Base-by-base conservation (phyloP, 148 eudicot genomes). In the Silene latifolia region DNA sequence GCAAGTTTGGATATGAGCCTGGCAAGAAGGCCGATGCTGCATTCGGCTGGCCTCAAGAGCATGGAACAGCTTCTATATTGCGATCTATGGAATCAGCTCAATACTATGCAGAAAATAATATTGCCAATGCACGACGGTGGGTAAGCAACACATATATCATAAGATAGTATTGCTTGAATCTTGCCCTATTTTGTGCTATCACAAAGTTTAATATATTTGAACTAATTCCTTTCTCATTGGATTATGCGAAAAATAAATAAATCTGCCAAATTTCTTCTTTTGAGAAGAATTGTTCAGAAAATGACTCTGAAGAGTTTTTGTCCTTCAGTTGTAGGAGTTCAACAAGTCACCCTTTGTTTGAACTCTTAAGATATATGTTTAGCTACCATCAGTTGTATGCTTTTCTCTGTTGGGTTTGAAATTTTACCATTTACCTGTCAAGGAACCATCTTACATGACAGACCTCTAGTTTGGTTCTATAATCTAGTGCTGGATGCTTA, bases 81-180 rank as follows among this genome's bases (percentile, higher is more conserved):
- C 88, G 98, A 51, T 94, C 98, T 15, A 94, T 94, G 98, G 98
- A 94, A 80, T 88, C 98, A 57, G 75, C 98, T 71, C 88, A 90
- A 42, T 94, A 94, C 80, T 94, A 91, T 77, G 69, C 88, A 7
- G 97, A 94, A 75, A 91, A 94, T 82, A 87, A 87, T 75, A 57
- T 94, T 63, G 90, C 67, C 72, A 57, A 70, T 74, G 98, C 98
- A 80, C 80, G 98, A 90, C 85, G 98, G 98, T 94, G 88, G 95
- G 97, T 90, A 93, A 90, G 93, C 13, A 44, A 18, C 47, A 68
- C 15, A 60, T 18, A 17, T 25, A 39, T 42, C 25, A 68, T 56
- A 59, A 17, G 32, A 65, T 65, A 8, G 44, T 11, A 20, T 27
- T 29, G 10, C 2, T 23, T 62, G 65, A 62, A 62, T 62, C 5